phyloP scores from a whole-genome alignment of 345 rosid species.

The Aurinia saxatilis region DNA sequence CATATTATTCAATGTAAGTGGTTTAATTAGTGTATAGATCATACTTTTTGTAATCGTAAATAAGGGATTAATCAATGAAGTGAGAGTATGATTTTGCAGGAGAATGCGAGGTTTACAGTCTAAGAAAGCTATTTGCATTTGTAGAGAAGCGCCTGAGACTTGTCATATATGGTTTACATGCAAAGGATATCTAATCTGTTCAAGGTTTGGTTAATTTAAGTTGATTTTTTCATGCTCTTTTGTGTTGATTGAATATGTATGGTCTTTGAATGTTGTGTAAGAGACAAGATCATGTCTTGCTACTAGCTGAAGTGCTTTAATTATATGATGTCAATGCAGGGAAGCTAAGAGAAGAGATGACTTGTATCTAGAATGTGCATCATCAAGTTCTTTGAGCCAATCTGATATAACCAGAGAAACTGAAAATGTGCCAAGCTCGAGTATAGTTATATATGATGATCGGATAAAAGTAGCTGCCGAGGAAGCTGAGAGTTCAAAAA shows the following conservation, averaged over 20 bases:
- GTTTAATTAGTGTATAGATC: neutral
- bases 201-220: constrained; percentile 38
- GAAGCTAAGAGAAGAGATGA: constrained; percentile 12
- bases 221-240: neutral
- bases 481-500: constrained; percentile 62
- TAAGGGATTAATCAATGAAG: neutral
- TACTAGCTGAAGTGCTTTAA: neutral
- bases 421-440: neutral
- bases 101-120: constrained; percentile 51
- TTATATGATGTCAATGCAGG: constrained; percentile 6
- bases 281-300: neutral
- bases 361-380: neutral
- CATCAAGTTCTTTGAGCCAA: constrained; percentile 1
- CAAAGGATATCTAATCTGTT: constrained; percentile 42
- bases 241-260: neutral
- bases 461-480: constrained; percentile 42
- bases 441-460: constrained; percentile 6
- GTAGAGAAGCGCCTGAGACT: constrained; percentile 45
- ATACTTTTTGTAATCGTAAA: neutral
- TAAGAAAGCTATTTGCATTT: constrained; percentile 55
- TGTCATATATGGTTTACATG: constrained; percentile 76
- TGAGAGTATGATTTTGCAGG: constrained; percentile 33
- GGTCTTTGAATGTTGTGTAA: constrained; percentile 4
- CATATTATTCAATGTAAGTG: constrained; percentile 40
- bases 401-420: neutral